phyloP scores from a whole-genome alignment of 2,329 filamentous ascomycete species.

The Monilinia fructicola region DNA sequence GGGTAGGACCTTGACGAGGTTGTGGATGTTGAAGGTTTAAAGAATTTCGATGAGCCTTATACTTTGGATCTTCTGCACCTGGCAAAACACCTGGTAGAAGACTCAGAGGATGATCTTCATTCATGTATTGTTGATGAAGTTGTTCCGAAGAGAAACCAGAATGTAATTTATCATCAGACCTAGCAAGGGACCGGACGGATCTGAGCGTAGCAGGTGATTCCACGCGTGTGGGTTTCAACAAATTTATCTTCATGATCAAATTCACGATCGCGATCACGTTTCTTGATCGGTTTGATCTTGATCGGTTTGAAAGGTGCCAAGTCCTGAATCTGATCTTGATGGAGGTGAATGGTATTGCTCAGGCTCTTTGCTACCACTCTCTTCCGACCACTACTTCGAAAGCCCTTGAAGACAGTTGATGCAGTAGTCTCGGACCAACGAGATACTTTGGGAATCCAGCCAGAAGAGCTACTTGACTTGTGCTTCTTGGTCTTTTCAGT shows the following conservation, averaged over 20 bases:
- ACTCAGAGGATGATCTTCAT: conserved; percentile 33
- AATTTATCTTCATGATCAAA: conserved; percentile 4
- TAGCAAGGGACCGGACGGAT: conserved; percentile 36
- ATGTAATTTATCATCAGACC: conserved; percentile 57
- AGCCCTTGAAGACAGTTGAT: conserved; percentile 78
- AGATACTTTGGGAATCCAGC: conserved; percentile 86
- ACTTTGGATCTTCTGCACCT: conserved; percentile 66
- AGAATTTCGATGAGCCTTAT: conserved; percentile 78
- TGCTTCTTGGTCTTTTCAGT: conserved; percentile 77
- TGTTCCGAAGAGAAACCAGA: conserved; percentile 56
- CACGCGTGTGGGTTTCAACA: not conserved
- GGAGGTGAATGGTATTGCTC: conserved; percentile 40
- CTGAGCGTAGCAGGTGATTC: conserved; percentile 5
- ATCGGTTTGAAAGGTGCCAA: conserved; percentile 51
- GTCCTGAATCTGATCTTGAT: conserved; percentile 80
- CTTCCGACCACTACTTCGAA: conserved; percentile 63
- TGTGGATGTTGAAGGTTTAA: conserved; percentile 78
- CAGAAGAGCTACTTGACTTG: conserved; percentile 78
- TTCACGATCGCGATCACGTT: conserved; percentile 11
- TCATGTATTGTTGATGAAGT: conserved; percentile 35
- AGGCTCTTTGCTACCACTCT: conserved; percentile 52
- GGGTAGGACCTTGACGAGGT: conserved; percentile 69
- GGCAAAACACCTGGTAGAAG: conserved; percentile 30
- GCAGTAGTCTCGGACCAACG: conserved; percentile 96
- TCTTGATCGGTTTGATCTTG: conserved; percentile 18